Base-by-base conservation (phyloP, 768 basidiomycete species). In the Boletus speciosus region DNA sequence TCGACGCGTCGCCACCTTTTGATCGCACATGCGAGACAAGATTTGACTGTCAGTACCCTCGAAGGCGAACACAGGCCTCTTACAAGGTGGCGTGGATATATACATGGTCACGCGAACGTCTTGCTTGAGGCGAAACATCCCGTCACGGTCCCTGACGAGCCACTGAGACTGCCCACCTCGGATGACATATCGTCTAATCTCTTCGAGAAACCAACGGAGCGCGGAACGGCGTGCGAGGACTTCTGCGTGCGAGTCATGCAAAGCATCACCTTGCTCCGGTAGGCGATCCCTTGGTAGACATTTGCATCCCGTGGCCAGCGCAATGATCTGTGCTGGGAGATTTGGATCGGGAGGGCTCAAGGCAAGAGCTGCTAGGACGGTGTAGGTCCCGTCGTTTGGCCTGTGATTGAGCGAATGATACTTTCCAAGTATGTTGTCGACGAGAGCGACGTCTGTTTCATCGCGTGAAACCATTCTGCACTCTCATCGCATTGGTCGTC, bases 191-290 rank as follows among this genome's bases (percentile, higher is more conserved):
- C 62, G 56, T 9, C 63, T 56, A 15, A 86, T 75, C 68, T 97
- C 90, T 53, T 87, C 82, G 32, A 93, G 68, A 44, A 93, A 73
- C 92, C 93, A 98, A 25, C 85, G 78, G 40, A 86, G 66, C 0
- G 87, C 83, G 9, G 86, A 85, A 31, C 95, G 78, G 19, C 92
- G 80, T 2, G 93, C 93, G n/a, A 97, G 76, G 21, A 95, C 81
- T 70, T 98, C 95, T 10, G 95, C 95, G 68, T 98, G 95, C 49
- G 81, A 86, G 63, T 97, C 95, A 63, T 95, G 93, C 16, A 97
- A 59, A 1, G 83, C 78, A 63, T 96, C 92, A 0, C 95, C 95
- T 29, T 76, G 74, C 6, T 69, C 61, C 0, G 93, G 84, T 0
- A 93, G 73, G 50, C 78, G 78, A 4, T 65, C 61, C 5, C 72